Base-by-base conservation (phyloP, 768 basidiomycete species). In the Cantharellus cinnabarinus region DNA sequence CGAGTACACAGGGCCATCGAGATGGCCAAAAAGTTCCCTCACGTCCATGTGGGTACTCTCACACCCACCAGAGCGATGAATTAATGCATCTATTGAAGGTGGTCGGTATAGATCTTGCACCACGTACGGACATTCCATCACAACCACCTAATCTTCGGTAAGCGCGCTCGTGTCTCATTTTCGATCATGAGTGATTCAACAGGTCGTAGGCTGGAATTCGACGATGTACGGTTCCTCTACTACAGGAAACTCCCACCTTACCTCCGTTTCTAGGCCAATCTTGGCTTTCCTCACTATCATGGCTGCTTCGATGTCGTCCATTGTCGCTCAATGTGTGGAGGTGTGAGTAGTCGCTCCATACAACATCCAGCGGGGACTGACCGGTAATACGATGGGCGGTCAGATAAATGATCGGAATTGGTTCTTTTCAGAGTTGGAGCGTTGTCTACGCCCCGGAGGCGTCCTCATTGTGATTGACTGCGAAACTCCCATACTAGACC, bases 71-170 rank as follows among this genome's bases (percentile, higher is more conserved):
- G 29, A 37, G 14, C 5, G 14, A 5, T 57, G 29, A 7, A 5
- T 40, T 29, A 29, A 29, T 29, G 20, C 20, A 29, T 29, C 20
- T 29, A 29, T 29, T 29, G 20, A 29, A 7, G 40, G 68, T 71
- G 3, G 68, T 70, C 5, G 70, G 70, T 3, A 62, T 71, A 5
- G 70, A 71, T 62, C 61, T 71, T 42, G 70, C 63, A 14, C 70
- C 69, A 14, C 41, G 56, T 37, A 57, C 56, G 2, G 7, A 7
- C 7, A 40, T 54, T 37, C 52, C 52, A 10, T 10, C 35, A 7
- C 10, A 14, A 7, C 52, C 52, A 7, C 52, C 52, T 37, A 54
- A 54, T 54, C 38, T 54, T 7, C 14, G 52, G 52, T 54, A 37
- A 10, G 10, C 35, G 52, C 35, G 10, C 7, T 54, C 10, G 35